Percentiles rank a stretch among this genome's conserved stretches.
Evolutionary conservation across 306 rosid species (phyloP).

Genomic region (Quercus engelmannii): DNA sequence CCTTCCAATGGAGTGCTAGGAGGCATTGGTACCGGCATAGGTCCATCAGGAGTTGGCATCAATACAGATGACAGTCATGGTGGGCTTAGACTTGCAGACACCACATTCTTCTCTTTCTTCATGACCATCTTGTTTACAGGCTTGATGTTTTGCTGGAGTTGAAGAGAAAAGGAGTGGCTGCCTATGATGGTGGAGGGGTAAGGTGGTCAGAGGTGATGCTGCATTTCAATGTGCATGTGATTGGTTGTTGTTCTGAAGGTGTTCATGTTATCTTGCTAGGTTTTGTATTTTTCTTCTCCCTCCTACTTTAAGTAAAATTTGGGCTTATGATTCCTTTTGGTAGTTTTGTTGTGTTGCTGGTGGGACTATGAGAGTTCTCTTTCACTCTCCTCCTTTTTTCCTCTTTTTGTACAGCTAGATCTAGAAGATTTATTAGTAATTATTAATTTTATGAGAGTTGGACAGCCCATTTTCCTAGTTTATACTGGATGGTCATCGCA

Average conservation of each 20-base stretch:
- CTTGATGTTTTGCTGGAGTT: conserved; percentile 58
- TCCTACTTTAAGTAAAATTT: conserved; percentile 21
- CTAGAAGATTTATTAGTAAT: conserved; percentile 15
- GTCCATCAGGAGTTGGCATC: conserved; percentile 71
- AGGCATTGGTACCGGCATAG: conserved; percentile 64
- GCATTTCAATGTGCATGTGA: conserved; percentile 40
- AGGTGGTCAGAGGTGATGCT: conserved; percentile 23
- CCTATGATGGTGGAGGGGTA: conserved; percentile 19
- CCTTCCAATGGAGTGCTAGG: conserved; percentile 62
- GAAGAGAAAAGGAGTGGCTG: conserved; percentile 13
- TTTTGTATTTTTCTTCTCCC: conserved; percentile 23
- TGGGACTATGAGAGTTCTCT: conserved; percentile 25
- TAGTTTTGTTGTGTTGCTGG: conserved; percentile 21
- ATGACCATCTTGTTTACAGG: conserved; percentile 34
- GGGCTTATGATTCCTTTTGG: conserved; percentile 39
- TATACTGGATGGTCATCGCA: neutral
- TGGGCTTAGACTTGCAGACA: conserved; percentile 33
- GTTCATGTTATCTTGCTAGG: conserved; percentile 29
- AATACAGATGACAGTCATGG: conserved; percentile 60
- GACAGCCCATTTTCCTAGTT: neutral
- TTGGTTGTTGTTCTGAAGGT: conserved; percentile 41
- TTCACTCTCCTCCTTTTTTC: neutral
- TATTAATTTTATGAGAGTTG: conserved; percentile 21
- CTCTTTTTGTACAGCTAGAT: conserved; percentile 27
- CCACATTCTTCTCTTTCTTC: conserved; percentile 17